Conservation (phyloP, 768 basidiomycete genomes). For the Mycena indigotica region DNA sequence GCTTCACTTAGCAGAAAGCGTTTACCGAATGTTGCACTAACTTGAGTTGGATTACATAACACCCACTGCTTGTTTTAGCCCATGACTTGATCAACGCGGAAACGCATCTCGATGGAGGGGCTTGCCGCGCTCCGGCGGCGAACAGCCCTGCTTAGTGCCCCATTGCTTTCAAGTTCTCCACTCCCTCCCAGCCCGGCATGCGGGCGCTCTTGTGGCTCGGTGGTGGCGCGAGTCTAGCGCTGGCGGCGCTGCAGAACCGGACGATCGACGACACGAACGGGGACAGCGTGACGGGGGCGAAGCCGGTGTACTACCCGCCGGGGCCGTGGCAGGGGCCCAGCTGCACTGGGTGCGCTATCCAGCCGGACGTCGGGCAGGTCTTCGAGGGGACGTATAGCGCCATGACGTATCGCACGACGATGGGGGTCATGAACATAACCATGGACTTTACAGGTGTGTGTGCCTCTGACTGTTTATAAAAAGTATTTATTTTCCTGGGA, state of each 20-base stretch:
- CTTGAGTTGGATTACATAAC: too few relatives aligned
- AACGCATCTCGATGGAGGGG: too few relatives aligned
- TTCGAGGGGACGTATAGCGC: slow-evolving; percentile 12
- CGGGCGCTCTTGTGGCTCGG: not conserved
- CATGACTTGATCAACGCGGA: too few relatives aligned
- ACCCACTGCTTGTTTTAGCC: too few relatives aligned
- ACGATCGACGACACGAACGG: slow-evolving; percentile 15
- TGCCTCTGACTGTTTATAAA: too few relatives aligned
- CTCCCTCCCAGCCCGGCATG: too few relatives aligned
- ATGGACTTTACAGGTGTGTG: slow-evolving; percentile 17
- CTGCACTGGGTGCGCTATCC: slow-evolving; percentile 4
- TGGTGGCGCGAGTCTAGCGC: not conserved
- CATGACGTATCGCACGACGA: slow-evolving; percentile 6
- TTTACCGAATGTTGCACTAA: too few relatives aligned
- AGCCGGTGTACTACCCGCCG: slow-evolving; percentile 3
- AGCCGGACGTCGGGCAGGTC: not conserved
- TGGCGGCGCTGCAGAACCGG: not conserved
- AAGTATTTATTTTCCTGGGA: too few relatives aligned
- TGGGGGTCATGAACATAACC: not conserved
- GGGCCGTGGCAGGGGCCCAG: slow-evolving; percentile 2
- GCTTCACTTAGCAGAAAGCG: too few relatives aligned
- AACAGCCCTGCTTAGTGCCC: too few relatives aligned
- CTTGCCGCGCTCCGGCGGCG: too few relatives aligned
- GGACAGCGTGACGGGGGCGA: slow-evolving; percentile 3
- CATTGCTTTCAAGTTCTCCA: too few relatives aligned